Evolutionary conservation across 495 filamentous ascomycete genomes (phyloP).

Genomic region (Penicillium bialowiezense): DNA sequence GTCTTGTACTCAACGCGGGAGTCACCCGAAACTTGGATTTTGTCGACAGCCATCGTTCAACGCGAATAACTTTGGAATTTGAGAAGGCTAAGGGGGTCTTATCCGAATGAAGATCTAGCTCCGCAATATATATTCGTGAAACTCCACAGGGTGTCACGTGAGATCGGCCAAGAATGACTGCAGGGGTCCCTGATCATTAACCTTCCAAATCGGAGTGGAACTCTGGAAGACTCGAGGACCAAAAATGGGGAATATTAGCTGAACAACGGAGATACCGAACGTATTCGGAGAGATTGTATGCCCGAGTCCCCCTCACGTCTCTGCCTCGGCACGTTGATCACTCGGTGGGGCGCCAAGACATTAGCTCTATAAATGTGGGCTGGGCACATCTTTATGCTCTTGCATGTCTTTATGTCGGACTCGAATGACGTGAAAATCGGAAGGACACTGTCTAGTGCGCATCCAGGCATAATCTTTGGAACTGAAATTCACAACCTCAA

Average conservation of each 20-base stretch:
- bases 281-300: background rate
- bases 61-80: no score
- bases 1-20: slow-evolving; percentile 59
- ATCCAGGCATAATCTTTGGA: no score
- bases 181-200: no score
- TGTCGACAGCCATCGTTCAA: slow-evolving; percentile 49
- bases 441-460: no score
- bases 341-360: background rate
- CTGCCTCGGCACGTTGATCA: background rate
- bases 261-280: background rate
- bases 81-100: no score
- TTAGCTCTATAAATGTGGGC: background rate
- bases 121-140: slow-evolving; percentile 7
- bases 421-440: no score
- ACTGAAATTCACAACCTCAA: no score
- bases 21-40: slow-evolving; percentile 60
- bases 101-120: background rate
- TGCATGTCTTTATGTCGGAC: no score
- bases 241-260: background rate
- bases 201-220: no score
- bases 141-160: slow-evolving; percentile 2
- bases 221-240: no score
- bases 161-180: background rate
- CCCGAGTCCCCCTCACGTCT: background rate
- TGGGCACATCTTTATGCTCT: no score